Evolutionary conservation across 1,139 yeast genomes (phyloP).

Genomic region (Debaryomyces sp.): DNA sequence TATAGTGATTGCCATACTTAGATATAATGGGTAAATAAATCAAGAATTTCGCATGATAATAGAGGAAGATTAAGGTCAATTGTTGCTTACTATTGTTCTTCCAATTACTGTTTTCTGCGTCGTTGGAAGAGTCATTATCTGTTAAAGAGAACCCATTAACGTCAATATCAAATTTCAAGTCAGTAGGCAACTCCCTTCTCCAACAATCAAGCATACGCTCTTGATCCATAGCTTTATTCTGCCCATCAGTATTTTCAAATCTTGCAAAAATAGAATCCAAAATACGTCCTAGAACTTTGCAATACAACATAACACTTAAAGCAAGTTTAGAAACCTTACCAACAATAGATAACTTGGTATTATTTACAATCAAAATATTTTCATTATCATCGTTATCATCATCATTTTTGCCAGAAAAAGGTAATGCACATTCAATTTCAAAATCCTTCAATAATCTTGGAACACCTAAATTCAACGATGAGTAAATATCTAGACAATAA

Average conservation of each 20-base stretch:
- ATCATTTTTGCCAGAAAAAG: slow-evolving; percentile 61
- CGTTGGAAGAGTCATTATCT: slow-evolving; percentile 31
- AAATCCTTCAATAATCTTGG: slow-evolving; percentile 78
- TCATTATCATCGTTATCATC: slow-evolving; percentile 50
- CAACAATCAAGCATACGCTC: slow-evolving; percentile 80
- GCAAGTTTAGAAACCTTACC: slow-evolving; percentile 71
- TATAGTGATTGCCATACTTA: slow-evolving; percentile 46
- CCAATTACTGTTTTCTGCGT: slow-evolving; percentile 35
- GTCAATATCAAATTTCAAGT: slow-evolving; percentile 66
- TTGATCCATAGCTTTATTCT: slow-evolving; percentile 45
- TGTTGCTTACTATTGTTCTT: slow-evolving; percentile 49
- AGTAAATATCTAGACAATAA: slow-evolving; percentile 74
- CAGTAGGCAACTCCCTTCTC: slow-evolving; percentile 70
- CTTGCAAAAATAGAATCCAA: slow-evolving; percentile 65
- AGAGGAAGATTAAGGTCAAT: slow-evolving; percentile 62
- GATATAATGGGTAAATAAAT: slow-evolving; percentile 77
- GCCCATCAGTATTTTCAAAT: slow-evolving; percentile 41
- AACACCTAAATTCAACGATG: slow-evolving; percentile 77
- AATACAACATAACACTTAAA: slow-evolving; percentile 65
- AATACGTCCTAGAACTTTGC: slow-evolving; percentile 74
- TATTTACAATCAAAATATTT: slow-evolving; percentile 59
- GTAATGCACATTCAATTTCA: slow-evolving; percentile 85
- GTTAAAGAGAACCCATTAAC: slow-evolving; percentile 58
- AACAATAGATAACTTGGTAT: slow-evolving; percentile 59
- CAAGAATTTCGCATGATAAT: slow-evolving; percentile 78